Evolutionary conservation across 495 filamentous ascomycete genomes (phyloP).

Genomic region (Parmelia sp.): DNA sequence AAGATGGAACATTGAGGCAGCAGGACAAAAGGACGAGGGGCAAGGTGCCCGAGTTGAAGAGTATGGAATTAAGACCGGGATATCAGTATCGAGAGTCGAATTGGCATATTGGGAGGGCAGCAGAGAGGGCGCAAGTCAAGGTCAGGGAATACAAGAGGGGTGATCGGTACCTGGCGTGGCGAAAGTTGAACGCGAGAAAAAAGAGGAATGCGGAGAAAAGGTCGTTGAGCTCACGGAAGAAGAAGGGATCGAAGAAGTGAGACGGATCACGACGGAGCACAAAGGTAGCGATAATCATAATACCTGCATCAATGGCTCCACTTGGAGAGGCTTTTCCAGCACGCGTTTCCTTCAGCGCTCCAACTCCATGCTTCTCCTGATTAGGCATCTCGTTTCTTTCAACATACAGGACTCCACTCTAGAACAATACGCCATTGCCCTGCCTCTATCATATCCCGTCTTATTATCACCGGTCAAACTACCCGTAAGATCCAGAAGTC

Average conservation of each 20-base stretch:
- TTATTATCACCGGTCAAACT: no score
- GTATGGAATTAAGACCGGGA: conserved; percentile 50
- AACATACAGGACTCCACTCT: background rate
- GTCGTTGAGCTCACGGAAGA: conserved; percentile 50
- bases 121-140: conserved; percentile 51
- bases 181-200: conserved; percentile 48
- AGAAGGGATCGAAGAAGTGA: conserved; percentile 25
- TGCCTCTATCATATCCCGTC: background rate
- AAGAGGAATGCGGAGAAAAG: conserved; percentile 51
- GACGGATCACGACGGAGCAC: background rate
- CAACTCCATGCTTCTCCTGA: background rate
- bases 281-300: background rate
- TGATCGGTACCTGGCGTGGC: conserved; percentile 59
- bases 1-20: conserved; percentile 33
- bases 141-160: conserved; percentile 47
- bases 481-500: no score
- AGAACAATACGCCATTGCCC: background rate
- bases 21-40: conserved; percentile 33
- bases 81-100: conserved; percentile 81
- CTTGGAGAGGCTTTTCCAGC: background rate
- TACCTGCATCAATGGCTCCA: background rate
- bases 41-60: conserved; percentile 28
- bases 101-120: conserved; percentile 71
- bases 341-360: background rate
- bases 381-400: background rate